Evolutionary conservation across 164 flowering plant genomes (phyloP), one percentile per base, ranked within the genome.

Genomic region (Sedum album): DNA sequence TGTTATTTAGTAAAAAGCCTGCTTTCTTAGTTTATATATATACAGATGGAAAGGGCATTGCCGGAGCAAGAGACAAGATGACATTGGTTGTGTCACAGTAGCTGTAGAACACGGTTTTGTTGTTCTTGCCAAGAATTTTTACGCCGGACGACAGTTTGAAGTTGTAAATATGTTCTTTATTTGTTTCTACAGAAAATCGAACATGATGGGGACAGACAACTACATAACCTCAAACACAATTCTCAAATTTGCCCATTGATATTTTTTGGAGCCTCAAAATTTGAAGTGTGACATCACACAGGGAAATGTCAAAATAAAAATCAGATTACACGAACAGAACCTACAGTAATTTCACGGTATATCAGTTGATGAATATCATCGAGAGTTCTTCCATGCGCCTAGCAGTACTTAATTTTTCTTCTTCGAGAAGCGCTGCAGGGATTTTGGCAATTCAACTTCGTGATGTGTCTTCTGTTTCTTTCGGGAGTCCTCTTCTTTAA

Each of bases 391-490:
- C 18, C 55, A 4, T 17, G n/a, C 55, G 18, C 23, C 55, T 48
- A 35, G 5, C 38, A n/a, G 21, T 9, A 51, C n/a, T 51, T 23
- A 51, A 21, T 51, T 21, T 61, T 74, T 76, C 76, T 78, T 84
- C 21, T 71, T 73, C 66, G 76, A 81, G 78, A 90, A 90, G 61
- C 91, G 76, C 76, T 84, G 85, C 63, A 90, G 79, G 31, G 91
- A 73, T 65, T 73, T 73, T 0, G 96, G 96, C 1, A 86, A 69
- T 46, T 80, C 74, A 31, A 10, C 48, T 69, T 74, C 84, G 39
- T 80, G 83, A 18, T 66, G 73, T 4, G 68, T 68, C 76, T 77
- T 81, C 74, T 79, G 84, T 76, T 83, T 89, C 73, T 80, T 80
- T 26, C 64, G 69, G 0, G 77, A n/a, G 25, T 79, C 72, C 61